Evolutionary conservation across 768 basidiomycete genomes (phyloP).

Genomic region (Lactifluus volemus): DNA sequence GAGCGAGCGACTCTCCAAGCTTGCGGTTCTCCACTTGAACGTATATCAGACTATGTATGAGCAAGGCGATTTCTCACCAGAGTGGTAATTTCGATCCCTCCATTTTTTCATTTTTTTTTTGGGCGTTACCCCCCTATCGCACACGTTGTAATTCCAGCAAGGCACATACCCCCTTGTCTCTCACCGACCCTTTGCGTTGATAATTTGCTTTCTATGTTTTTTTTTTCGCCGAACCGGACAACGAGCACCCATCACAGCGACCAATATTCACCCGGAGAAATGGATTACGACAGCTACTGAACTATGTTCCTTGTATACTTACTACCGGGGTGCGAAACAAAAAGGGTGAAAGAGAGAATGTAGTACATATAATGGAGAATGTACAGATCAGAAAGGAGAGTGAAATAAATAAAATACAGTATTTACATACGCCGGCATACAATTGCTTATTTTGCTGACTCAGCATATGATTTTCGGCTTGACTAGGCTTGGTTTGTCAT

Average conservation of each 20-base stretch:
- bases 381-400: neutral
- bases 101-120: neutral
- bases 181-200: neutral
- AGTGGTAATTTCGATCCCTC: slow-evolving; percentile 14
- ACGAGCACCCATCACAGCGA: neutral
- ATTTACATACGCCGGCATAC: neutral
- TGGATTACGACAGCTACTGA: slow-evolving; percentile 11
- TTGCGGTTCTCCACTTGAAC: slow-evolving; percentile 52
- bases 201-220: slow-evolving; percentile 13
- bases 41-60: slow-evolving; percentile 75
- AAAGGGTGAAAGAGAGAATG: neutral
- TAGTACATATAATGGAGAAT: neutral
- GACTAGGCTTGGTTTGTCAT: no score
- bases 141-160: slow-evolving; percentile 13
- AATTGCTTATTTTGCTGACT: neutral
- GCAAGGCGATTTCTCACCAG: slow-evolving; percentile 41
- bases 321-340: slow-evolving; percentile 1
- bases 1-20: no score
- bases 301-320: slow-evolving; percentile 11
- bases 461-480: neutral
- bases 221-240: neutral
- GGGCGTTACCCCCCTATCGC: slow-evolving; percentile 10
- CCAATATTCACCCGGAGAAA: neutral
- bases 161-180: slow-evolving; percentile 10
- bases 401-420: neutral